Percentiles rank a stretch among this genome's conserved stretches.
phyloP scores from a whole-genome alignment of 139 green algal species.

The Trebouxia sp. region DNA sequence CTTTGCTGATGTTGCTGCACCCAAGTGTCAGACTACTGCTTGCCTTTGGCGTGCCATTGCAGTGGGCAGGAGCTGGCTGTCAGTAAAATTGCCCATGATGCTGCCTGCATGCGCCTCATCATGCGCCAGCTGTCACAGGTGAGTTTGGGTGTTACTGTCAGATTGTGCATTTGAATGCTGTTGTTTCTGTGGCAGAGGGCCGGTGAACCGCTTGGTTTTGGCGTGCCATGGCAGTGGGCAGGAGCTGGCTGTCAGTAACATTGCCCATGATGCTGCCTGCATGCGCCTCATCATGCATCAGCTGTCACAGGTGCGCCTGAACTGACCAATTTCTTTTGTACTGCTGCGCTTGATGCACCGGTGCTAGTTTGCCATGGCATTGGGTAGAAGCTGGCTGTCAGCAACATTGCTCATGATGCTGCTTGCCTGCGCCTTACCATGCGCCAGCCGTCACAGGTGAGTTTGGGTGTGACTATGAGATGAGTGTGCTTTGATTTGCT shows the following conservation, averaged over 20 bases:
- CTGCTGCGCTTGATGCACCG: too few relatives aligned
- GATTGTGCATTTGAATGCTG: not conserved
- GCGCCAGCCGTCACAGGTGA: conserved; percentile 20
- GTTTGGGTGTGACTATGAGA: not conserved
- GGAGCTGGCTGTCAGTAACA: conserved; percentile 55
- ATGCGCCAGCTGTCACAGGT: conserved; percentile 27
- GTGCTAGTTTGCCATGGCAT: too few relatives aligned
- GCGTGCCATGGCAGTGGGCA: conserved; percentile 81
- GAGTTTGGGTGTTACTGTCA: not conserved
- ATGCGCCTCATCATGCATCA: conserved; percentile 17
- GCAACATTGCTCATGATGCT: conserved; percentile 67
- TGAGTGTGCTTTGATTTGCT: not conserved
- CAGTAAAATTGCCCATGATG: conserved; percentile 65
- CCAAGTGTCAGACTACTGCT: conserved; percentile 32
- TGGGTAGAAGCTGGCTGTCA: conserved; percentile 61
- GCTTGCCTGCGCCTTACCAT: conserved; percentile 13
- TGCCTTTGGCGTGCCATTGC: conserved; percentile 77
- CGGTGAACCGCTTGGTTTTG: conserved; percentile 59
- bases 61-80: conserved; percentile 70
- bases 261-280: conserved; percentile 57
- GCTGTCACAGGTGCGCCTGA: conserved; percentile 27
- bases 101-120: conserved; percentile 23
- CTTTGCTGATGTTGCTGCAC: too few relatives aligned
- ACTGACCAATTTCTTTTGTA: too few relatives aligned
- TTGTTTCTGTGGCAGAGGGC: too few relatives aligned